Evolutionary conservation across 192 early-diverging fungal genomes (phyloP).

Genomic region (Coemansia asiatica): DNA sequence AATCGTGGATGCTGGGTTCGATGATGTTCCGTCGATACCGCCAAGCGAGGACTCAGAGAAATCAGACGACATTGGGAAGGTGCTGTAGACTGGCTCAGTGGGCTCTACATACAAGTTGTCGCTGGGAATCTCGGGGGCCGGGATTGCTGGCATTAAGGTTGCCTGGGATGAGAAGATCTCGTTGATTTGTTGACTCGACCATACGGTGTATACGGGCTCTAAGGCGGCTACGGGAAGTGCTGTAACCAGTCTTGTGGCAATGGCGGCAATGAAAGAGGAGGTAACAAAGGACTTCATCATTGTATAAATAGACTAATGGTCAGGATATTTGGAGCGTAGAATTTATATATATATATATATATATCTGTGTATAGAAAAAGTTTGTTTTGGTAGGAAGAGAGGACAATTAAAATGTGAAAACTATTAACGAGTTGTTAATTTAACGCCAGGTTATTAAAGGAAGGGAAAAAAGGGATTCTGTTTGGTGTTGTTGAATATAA

Average conservation of each 20-base stretch:
- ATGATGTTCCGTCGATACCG: neutral
- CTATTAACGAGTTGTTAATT: no score
- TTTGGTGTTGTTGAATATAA: no score
- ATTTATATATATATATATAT: neutral
- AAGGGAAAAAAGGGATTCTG: no score
- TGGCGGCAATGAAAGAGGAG: neutral
- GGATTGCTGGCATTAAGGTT: neutral
- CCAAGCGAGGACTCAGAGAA: neutral
- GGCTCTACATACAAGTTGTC: neutral
- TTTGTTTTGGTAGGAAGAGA: neutral
- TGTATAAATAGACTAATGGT: no score
- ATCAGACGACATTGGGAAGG: neutral
- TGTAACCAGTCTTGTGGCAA: neutral
- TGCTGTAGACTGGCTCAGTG: neutral
- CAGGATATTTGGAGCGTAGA: no score
- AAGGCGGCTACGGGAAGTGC: no score
- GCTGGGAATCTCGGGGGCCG: neutral
- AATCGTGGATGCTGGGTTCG: neutral
- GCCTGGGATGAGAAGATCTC: neutral
- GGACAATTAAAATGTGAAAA: no score
- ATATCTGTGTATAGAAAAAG: neutral
- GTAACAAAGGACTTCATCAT: conserved; percentile 1
- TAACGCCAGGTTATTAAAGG: neutral
- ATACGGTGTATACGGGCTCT: neutral
- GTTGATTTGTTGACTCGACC: neutral